These are phyloP conservation scores for Yamagishiella unicocca DNA, from an alignment of 139 green algal genomes.

Conservation along the genomic window DNA sequence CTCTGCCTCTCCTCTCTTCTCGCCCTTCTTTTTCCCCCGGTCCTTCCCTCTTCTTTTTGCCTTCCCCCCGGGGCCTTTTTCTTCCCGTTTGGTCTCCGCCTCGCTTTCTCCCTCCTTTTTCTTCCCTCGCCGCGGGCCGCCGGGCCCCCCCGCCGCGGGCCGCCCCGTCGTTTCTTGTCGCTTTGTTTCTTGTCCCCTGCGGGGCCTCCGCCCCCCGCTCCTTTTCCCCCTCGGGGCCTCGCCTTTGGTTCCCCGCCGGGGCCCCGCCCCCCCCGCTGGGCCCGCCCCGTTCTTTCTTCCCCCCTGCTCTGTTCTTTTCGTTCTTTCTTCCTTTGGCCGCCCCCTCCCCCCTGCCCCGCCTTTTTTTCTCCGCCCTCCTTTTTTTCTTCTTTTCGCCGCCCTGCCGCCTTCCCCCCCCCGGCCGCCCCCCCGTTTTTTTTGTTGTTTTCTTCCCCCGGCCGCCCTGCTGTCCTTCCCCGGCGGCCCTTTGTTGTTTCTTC, in stretches of 20 bases:
- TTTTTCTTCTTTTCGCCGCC: not conserved
- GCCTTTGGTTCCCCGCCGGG: too few relatives aligned
- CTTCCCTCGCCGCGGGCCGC: not conserved
- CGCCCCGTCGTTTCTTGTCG: not conserved
- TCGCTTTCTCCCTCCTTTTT: too few relatives aligned
- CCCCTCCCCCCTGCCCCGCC: too few relatives aligned
- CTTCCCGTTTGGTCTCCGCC: not conserved
- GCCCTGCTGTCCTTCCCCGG: too few relatives aligned
- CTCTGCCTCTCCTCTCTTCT: too few relatives aligned
- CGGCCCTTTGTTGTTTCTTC: too few relatives aligned
- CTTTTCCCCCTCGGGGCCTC: too few relatives aligned
- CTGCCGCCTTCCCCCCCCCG: too few relatives aligned
- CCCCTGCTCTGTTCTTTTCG: not conserved
- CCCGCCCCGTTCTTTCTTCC: not conserved
- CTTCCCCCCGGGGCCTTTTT: not conserved
- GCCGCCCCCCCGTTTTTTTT: not conserved
- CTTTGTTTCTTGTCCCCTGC: too few relatives aligned
- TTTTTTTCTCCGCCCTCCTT: not conserved
- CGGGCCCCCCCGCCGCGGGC: too few relatives aligned
- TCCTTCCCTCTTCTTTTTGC: not conserved
- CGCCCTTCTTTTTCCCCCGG: not conserved
- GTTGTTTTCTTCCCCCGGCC: not conserved
- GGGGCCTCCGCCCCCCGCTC: too few relatives aligned
- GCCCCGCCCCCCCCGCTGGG: too few relatives aligned
- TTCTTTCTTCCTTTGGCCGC: not conserved